Conservation (phyloP, 108 stramenopile genomes). For the Phaeodactylum tricornutum region DNA sequence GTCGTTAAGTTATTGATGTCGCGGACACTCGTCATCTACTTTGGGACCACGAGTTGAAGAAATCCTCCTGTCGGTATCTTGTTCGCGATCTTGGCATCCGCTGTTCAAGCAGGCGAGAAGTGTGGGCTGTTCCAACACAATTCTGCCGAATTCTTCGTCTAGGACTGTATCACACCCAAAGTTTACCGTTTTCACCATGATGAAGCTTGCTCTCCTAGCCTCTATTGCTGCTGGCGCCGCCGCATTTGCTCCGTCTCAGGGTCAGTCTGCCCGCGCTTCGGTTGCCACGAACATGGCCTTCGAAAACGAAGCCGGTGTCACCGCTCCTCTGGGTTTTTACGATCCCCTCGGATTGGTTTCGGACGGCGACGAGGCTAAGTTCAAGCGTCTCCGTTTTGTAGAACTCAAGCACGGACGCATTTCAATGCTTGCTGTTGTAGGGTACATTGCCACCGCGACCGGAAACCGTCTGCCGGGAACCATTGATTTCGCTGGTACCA, state of each 20-base stretch:
- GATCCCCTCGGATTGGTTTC: constrained; percentile 62
- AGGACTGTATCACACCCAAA: too few relatives aligned
- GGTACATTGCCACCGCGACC: constrained; percentile 23
- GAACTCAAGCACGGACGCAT: constrained; percentile 53
- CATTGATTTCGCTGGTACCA: constrained; percentile 29
- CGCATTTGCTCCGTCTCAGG: constrained; percentile 56
- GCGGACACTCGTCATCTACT: too few relatives aligned
- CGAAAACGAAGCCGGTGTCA: constrained; percentile 75
- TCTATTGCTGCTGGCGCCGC: constrained; percentile 39
- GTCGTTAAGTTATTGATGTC: too few relatives aligned
- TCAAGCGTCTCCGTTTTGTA: constrained; percentile 40
- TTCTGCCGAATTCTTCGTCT: too few relatives aligned
- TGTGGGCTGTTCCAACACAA: too few relatives aligned
- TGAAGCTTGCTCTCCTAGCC: constrained; percentile 57
- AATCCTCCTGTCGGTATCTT: too few relatives aligned
- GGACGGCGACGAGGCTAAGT: constrained; percentile 26
- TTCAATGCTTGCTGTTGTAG: constrained; percentile 33
- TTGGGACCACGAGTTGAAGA: too few relatives aligned
- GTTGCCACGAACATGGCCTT: constrained; percentile 40
- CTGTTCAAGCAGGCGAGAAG: too few relatives aligned
- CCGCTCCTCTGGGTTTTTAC: constrained; percentile 78
- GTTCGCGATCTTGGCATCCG: too few relatives aligned
- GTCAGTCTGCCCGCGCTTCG: background rate
- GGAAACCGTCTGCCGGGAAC: constrained; percentile 52
- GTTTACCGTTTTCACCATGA: too few relatives aligned